Conservation (phyloP, 305 asterid species). For the Solanum hybrid region DNA sequence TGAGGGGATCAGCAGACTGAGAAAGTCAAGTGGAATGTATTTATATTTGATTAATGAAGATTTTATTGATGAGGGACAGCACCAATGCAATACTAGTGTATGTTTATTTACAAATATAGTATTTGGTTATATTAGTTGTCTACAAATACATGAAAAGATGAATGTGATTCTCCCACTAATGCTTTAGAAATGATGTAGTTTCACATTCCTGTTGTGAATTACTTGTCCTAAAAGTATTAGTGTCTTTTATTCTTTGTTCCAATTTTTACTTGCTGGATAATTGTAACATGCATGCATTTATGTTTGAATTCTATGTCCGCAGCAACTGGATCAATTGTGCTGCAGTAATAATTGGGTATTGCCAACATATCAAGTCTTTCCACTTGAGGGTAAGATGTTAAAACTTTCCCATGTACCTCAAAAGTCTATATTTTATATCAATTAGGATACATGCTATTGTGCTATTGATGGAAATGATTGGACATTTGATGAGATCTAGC, state of each 20-base stretch:
- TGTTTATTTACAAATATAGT: not conserved
- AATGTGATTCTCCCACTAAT: not conserved
- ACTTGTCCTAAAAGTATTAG: not conserved
- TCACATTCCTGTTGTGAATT: not conserved
- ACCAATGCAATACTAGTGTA: not conserved
- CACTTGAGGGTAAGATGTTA: not conserved
- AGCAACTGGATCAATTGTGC: slow-evolving; percentile 16
- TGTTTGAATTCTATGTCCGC: not conserved
- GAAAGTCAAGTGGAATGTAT: not conserved
- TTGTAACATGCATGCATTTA: not conserved
- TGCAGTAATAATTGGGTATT: slow-evolving; percentile 2
- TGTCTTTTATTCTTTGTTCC: not conserved
- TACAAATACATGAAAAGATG: not conserved
- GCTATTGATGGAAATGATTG: not conserved
- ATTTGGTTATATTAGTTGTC: not conserved
- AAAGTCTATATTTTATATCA: not conserved
- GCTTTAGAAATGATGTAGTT: not conserved
- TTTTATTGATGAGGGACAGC: not conserved
- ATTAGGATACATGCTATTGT: not conserved
- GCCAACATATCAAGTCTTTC: slow-evolving; percentile 8
- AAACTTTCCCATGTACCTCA: not conserved
- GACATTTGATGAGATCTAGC: not conserved
- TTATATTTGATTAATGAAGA: not conserved
- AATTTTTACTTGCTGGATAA: not conserved
- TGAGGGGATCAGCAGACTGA: not conserved